Percentiles rank a stretch among this genome's conserved stretches.
Evolutionary conservation across 2,329 filamentous ascomycete genomes (phyloP).

Genomic region (Clarireedia hainanense): DNA sequence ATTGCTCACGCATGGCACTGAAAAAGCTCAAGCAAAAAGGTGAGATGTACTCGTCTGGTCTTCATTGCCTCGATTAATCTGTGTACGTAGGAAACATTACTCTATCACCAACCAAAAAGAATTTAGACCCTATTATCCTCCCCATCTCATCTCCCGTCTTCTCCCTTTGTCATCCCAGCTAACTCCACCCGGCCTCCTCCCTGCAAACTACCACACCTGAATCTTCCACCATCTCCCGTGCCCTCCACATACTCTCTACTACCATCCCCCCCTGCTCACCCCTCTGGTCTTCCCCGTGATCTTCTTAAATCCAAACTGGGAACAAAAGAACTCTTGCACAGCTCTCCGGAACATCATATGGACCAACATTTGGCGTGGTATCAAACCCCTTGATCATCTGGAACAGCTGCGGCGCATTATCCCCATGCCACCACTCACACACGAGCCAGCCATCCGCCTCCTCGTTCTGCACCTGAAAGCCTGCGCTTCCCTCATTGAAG

Average conservation of each 20-base stretch:
- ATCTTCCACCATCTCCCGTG: neutral
- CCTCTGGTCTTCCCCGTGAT: neutral
- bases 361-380: neutral
- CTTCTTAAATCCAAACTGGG: slow-evolving; percentile 9
- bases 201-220: neutral
- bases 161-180: too few relatives aligned
- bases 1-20: too few relatives aligned
- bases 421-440: slow-evolving; percentile 22
- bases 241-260: neutral
- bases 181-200: neutral
- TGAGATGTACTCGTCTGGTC: too few relatives aligned
- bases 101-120: too few relatives aligned
- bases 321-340: slow-evolving; percentile 17
- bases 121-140: too few relatives aligned
- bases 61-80: too few relatives aligned
- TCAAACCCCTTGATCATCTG: slow-evolving; percentile 19
- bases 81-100: too few relatives aligned
- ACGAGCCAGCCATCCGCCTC: slow-evolving; percentile 22
- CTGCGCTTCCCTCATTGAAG: slow-evolving; percentile 8
- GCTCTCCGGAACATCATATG: slow-evolving; percentile 12
- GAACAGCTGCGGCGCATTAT: slow-evolving; percentile 22
- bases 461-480: slow-evolving; percentile 11
- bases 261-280: neutral
- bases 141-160: too few relatives aligned
- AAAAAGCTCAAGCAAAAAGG: too few relatives aligned